These are phyloP conservation scores for Globisporangium spiculum DNA, from an alignment of 352 stramenopile genomes.

Conservation along the genomic window DNA sequence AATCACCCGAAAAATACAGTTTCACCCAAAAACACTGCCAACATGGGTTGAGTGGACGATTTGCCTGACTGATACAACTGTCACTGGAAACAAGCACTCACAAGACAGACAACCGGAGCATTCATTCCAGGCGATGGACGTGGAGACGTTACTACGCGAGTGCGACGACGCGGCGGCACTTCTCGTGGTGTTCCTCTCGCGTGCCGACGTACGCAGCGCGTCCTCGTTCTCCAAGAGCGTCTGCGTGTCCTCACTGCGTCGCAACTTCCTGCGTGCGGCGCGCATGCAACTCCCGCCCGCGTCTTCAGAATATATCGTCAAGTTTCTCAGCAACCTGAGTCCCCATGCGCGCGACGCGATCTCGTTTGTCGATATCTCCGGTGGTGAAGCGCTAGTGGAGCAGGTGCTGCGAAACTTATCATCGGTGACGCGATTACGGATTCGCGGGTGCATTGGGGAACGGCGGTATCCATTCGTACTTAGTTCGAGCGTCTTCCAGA, in stretches of 20 bases:
- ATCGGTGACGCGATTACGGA: not conserved
- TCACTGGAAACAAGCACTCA: no score
- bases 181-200: conserved; percentile 1
- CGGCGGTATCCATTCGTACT: not conserved
- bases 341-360: not conserved
- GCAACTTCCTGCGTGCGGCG: not conserved
- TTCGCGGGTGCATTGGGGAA: not conserved
- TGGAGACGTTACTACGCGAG: not conserved
- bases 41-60: no score
- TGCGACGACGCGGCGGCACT: not conserved
- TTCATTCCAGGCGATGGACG: not conserved
- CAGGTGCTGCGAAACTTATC: not conserved
- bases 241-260: not conserved
- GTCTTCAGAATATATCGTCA: not conserved
- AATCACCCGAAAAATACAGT: no score
- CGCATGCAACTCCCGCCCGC: not conserved
- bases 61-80: no score
- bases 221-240: not conserved
- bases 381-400: not conserved
- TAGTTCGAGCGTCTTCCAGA: not conserved
- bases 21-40: no score
- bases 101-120: no score
- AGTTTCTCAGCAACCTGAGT: not conserved
- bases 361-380: not conserved
- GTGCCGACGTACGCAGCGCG: not conserved